Conservation (phyloP, 495 filamentous ascomycete species). For the Penicillium malachiteum region DNA sequence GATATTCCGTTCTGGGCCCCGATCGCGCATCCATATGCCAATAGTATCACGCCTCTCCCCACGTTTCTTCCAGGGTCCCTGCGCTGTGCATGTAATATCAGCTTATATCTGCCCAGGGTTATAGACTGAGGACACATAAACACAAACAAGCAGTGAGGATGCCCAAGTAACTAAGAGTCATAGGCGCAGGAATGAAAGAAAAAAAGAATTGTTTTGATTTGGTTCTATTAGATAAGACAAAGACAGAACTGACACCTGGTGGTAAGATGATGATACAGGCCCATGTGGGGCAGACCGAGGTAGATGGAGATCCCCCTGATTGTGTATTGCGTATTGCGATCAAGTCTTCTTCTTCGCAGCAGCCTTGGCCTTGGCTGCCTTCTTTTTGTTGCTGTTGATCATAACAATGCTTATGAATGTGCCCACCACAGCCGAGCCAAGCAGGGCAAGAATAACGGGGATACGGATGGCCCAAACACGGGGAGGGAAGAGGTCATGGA, state of each 20-base stretch:
- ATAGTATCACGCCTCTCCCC: background rate
- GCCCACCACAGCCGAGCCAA: constrained; percentile 91
- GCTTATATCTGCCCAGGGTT: too few species aligned
- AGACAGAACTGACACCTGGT: background rate
- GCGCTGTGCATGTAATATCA: too few species aligned
- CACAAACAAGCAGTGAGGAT: too few species aligned
- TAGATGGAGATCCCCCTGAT: constrained; percentile 10
- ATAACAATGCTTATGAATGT: constrained; percentile 96
- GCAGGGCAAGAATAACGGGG: constrained; percentile 90
- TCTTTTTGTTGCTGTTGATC: constrained; percentile 98
- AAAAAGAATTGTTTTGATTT: background rate
- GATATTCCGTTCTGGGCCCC: background rate
- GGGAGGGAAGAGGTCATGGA: constrained; percentile 93
- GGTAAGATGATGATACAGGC: constrained; percentile 15
- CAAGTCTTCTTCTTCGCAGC: constrained; percentile 67
- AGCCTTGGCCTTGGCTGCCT: constrained; percentile 86
- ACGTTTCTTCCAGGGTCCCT: background rate
- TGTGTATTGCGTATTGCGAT: constrained; percentile 28
- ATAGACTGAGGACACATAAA: too few species aligned
- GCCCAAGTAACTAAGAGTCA: too few species aligned
- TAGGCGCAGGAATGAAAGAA: too few species aligned
- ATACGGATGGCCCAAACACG: constrained; percentile 99
- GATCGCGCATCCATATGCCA: background rate
- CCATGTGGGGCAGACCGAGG: constrained; percentile 5
- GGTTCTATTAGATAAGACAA: constrained; percentile 11